Percentiles rank a stretch among this genome's conserved stretches.
phyloP scores from a whole-genome alignment of 371 early-diverging fungal genomes.

The Syncephalastrum sp. region DNA sequence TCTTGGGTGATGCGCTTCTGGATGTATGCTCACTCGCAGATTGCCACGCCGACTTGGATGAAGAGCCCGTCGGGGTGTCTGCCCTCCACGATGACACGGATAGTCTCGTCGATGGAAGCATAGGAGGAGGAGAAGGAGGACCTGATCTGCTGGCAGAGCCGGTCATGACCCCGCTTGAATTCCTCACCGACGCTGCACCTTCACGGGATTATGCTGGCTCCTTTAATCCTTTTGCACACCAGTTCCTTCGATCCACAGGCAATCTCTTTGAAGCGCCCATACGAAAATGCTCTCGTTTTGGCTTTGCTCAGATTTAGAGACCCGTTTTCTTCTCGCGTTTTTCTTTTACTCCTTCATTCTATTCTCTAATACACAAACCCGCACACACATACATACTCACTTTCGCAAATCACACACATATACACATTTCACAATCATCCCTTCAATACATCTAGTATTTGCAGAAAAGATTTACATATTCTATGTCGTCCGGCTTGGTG shows the following conservation, averaged over 20 bases:
- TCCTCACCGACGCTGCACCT: conserved; percentile 31
- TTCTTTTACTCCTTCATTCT: too few relatives aligned
- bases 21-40: conserved; percentile 15
- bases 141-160: conserved; percentile 1
- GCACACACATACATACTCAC: too few relatives aligned
- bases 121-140: neutral
- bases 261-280: conserved; percentile 33
- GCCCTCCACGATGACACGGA: conserved; percentile 23
- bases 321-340: too few relatives aligned
- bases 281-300: conserved; percentile 48
- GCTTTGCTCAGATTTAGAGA: conserved; percentile 45
- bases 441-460: too few relatives aligned
- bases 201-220: conserved; percentile 38
- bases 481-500: too few relatives aligned
- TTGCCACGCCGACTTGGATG: conserved; percentile 20
- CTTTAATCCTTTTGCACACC: conserved; percentile 46
- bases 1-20: conserved; percentile 38
- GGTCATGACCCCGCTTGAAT: conserved; percentile 32
- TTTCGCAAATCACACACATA: too few relatives aligned
- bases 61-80: conserved; percentile 33
- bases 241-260: conserved; percentile 30
- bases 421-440: too few relatives aligned
- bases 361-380: too few relatives aligned
- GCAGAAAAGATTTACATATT: too few relatives aligned
- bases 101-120: neutral